Conservation (phyloP, 352 stramenopile species). For the Halophytophthora polymorphica region DNA sequence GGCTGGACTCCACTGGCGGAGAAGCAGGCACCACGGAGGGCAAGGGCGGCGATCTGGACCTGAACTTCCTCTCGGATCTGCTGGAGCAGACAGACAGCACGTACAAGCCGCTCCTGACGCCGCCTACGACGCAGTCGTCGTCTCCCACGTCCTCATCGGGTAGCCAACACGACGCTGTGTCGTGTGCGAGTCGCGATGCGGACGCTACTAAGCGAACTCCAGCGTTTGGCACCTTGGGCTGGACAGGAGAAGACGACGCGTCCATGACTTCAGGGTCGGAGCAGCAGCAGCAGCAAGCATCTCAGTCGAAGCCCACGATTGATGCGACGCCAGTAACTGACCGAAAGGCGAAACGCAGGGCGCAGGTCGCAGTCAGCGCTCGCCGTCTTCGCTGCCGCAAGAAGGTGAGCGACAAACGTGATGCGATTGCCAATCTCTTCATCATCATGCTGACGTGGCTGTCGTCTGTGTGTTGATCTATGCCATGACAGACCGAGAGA, state of each 20-base stretch:
- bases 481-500: constrained; percentile 14
- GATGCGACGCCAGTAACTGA: constrained; percentile 7
- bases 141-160: not conserved
- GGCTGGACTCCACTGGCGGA: too few relatives aligned
- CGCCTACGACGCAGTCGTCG: not conserved
- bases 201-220: too few relatives aligned
- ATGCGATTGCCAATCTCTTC: not conserved
- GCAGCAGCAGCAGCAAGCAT: constrained; percentile 2
- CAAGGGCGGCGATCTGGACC: constrained; percentile 22
- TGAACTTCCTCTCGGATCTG: constrained; percentile 50
- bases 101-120: not conserved
- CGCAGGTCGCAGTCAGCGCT: constrained; percentile 35
- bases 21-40: too few relatives aligned
- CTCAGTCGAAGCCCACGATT: not conserved
- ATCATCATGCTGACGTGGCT: too few relatives aligned
- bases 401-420: constrained; percentile 17
- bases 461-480: too few relatives aligned
- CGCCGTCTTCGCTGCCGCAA: constrained; percentile 39
- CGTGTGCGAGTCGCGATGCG: too few relatives aligned
- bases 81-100: constrained; percentile 33
- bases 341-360: constrained; percentile 25
- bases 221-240: too few relatives aligned
- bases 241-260: too few relatives aligned
- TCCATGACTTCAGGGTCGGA: not conserved
- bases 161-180: not conserved